Evolutionary conservation across 345 rosid species (phyloP).

Genomic region (Turnera subulata): DNA sequence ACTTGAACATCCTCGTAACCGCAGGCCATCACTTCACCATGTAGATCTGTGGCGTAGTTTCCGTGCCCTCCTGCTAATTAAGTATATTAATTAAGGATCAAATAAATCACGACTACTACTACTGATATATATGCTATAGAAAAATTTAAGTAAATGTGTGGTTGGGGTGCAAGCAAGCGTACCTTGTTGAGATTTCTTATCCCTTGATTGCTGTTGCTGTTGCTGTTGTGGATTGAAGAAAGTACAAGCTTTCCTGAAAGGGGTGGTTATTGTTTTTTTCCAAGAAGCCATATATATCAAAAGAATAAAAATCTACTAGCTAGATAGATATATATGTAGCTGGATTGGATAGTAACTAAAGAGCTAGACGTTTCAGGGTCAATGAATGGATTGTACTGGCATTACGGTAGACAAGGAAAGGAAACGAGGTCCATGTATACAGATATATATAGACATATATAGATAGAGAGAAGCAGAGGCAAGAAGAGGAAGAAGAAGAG

Average conservation of each 20-base stretch:
- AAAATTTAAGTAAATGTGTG: no score
- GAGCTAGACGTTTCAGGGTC: no score
- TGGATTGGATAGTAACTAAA: no score
- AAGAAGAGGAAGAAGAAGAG: slow-evolving; percentile 24
- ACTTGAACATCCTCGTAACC: slow-evolving; percentile 87
- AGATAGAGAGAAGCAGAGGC: background rate
- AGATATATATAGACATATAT: no score
- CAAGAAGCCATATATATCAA: slow-evolving; percentile 88
- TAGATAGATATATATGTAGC: no score
- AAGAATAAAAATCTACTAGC: no score
- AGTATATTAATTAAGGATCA: background rate
- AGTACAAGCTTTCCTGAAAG: slow-evolving; percentile 75
- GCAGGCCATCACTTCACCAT: slow-evolving; percentile 93
- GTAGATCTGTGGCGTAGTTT: slow-evolving; percentile 53
- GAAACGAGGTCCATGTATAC: no score
- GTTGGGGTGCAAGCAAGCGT: background rate
- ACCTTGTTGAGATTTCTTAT: slow-evolving; percentile 45
- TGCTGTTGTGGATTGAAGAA: slow-evolving; percentile 62
- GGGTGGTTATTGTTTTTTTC: slow-evolving; percentile 74
- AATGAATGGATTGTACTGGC: no score
- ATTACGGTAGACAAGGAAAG: background rate
- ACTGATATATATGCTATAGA: no score
- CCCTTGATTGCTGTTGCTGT: slow-evolving; percentile 46
- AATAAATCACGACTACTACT: background rate
- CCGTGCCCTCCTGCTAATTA: slow-evolving; percentile 44